Evolutionary conservation across 768 basidiomycete genomes (phyloP), one percentile per base, ranked within the genome.

Genomic region (Rhodosporidiobolus sp.): DNA sequence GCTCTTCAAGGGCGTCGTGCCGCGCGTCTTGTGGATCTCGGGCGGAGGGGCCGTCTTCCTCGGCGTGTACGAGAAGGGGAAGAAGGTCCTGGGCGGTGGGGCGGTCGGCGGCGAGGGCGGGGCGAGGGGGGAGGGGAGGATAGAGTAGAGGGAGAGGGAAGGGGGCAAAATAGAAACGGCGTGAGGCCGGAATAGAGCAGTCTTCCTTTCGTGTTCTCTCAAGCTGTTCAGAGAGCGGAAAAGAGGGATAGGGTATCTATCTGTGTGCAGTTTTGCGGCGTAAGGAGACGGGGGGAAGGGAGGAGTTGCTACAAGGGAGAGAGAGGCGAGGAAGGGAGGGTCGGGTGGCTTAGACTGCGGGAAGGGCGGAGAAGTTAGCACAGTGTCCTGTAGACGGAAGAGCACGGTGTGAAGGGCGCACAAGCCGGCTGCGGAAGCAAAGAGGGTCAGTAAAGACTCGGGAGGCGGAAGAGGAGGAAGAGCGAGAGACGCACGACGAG

Each of bases 21-120:
- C 95, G 34, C 86, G 96, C 79, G 97, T 94, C 50, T 80, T 96
- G 63, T 98, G 95, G 90, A 98, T 99, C 78, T 93, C 92, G 3
- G 88, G 91, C 4, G 96, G 96, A 5, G 96, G 96, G 4, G 94
- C 94, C 1, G 92, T 98, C 0, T 99, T 99, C 81, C 84, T 99
- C 34, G 96, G 96, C n/a, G 89, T 92, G 59, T 99, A 97, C 77
- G 95, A 99, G 80, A 89, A 87, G 86, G 87, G 85, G 34, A 76
- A 76, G 67, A 64, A 67, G 38, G 28, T 43, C 53, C n/a, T 76
- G 34, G 30, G n/a, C 38, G 7, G 38, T 14, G 14, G 38, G 38
- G 38, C 8, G 38, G 14, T 7, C 38, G 38, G 38, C 38, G n/a
- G n/a, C 20, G 26, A 35, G 57, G n/a, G 43, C 24, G 58, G 58